Base-by-base conservation (phyloP, 805 yeast genomes). In the Metschnikowia bowlesiae region DNA sequence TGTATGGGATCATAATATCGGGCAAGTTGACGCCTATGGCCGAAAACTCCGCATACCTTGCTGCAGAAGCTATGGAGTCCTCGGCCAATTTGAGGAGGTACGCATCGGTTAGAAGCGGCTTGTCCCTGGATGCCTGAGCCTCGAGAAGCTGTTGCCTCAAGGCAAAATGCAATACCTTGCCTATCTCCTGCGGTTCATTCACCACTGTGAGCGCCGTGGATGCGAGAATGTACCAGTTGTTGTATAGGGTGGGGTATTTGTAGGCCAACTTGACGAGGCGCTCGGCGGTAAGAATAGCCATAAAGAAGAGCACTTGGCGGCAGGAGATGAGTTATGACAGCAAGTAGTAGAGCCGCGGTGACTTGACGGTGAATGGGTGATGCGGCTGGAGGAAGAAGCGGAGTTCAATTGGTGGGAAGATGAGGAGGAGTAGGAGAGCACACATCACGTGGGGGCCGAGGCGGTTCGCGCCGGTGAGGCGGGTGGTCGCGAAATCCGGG, bases 131-230 rank as follows among this genome's bases (percentile, higher is more conserved):
- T 7, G 58, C 41, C 22, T 63, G 50, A 26, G 51, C 55, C 50
- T 71, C 77, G 42, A 73, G 65, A 39, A 73, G 63, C 56, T 73
- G 78, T 52, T 73, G 77, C 39, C 74, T 62, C 47, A 76, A 61
- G 16, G 90, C 89, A 68, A 84, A 84, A 54, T 87, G 87, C 63
- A 85, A 86, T 3, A 91, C 63, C 49, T 72, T 75, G 2, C 96
- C 91, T 31, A 89, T 80, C 54, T 87, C 96, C 46, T 84, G 81
- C 0, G 97, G 96, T 53, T 78, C 80, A 62, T 91, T 91, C 60
- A 92, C 84, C 6, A 85, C 90, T 1, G 92, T 81, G 44, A 90
- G 75, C 8, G 95, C 81, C 0, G 92, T 87, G 8, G 94, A 87
- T 0, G 96, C 92, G 18, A 89, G 70, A 36, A 82, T 69, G 62